These are phyloP conservation scores for Spizellomyces sp. DNA, from an alignment of 192 early-diverging fungal genomes.

Conservation along the genomic window DNA sequence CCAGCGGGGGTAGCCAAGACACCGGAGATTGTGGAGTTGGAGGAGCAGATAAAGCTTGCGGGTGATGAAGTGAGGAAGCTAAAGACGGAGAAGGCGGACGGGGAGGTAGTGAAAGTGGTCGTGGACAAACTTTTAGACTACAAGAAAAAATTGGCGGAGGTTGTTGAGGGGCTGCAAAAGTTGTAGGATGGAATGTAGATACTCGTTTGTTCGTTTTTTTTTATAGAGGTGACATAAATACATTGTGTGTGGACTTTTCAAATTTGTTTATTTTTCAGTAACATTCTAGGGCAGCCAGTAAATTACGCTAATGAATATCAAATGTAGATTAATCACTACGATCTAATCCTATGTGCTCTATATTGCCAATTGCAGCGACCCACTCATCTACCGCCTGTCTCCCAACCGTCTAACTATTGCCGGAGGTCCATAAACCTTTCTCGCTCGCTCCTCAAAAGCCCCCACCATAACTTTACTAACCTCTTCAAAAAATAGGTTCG, in stretches of 20 bases:
- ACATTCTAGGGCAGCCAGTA: too few species aligned
- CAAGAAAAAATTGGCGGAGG: not conserved
- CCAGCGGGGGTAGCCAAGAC: conserved; percentile 52
- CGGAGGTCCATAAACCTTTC: conserved; percentile 49
- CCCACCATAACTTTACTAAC: conserved; percentile 73
- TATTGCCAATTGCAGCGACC: too few species aligned
- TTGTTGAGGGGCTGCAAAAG: not conserved
- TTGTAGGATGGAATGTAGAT: not conserved
- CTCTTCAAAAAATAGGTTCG: conserved; percentile 77
- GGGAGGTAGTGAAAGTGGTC: conserved; percentile 20
- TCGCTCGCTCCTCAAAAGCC: conserved; percentile 67
- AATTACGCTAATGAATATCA: too few species aligned
- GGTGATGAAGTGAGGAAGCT: conserved; percentile 59
- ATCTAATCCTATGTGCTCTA: too few species aligned
- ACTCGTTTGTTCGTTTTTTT: too few species aligned
- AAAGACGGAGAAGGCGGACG: conserved; percentile 60
- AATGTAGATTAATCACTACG: too few species aligned
- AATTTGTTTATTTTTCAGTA: too few species aligned
- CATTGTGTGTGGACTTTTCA: too few species aligned
- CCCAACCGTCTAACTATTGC: not conserved
- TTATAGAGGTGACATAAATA: too few species aligned
- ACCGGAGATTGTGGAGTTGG: conserved; percentile 51
- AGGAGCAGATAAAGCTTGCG: conserved; percentile 55
- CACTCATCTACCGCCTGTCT: too few species aligned
- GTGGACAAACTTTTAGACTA: not conserved